A percentile compares a stretch with the other conserved stretches of the same genome.
Evolutionary conservation across 768 basidiomycete species (phyloP).

Genomic region (Serendipita sp.): DNA sequence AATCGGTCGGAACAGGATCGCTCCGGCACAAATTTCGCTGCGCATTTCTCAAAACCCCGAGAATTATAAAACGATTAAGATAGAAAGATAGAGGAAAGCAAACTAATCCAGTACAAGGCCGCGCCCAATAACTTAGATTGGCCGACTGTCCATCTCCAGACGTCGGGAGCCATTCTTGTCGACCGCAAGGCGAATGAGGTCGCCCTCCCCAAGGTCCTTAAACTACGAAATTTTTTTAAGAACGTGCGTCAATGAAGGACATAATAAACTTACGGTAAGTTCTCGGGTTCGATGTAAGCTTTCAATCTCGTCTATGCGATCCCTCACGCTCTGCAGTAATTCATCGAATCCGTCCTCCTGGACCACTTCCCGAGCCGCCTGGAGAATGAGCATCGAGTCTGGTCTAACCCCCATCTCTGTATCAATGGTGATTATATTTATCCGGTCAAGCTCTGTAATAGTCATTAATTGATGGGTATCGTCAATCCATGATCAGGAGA

Average conservation of each 20-base stretch:
- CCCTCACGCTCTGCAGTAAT: slow-evolving; percentile 52
- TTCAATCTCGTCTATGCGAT: slow-evolving; percentile 76
- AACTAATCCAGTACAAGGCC: no score
- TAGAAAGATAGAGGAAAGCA: no score
- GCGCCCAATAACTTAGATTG: no score
- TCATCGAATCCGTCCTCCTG: slow-evolving; percentile 67
- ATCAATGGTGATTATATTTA: slow-evolving; percentile 66
- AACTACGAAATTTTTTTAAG: slow-evolving; percentile 19
- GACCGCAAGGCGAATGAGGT: slow-evolving; percentile 32
- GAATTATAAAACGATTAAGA: no score
- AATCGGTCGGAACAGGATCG: no score
- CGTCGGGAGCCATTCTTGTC: slow-evolving; percentile 35
- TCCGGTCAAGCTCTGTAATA: slow-evolving; percentile 41
- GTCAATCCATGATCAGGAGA: not conserved
- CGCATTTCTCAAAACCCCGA: no score
- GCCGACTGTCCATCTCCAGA: no score
- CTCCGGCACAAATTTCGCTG: no score
- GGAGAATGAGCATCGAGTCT: slow-evolving; percentile 62
- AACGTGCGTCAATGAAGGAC: not conserved
- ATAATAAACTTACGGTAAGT: slow-evolving; percentile 38
- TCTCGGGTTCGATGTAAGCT: slow-evolving; percentile 65
- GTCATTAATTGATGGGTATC: not conserved
- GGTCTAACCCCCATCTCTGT: slow-evolving; percentile 61
- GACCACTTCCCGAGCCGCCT: slow-evolving; percentile 54
- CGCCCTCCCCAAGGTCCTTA: slow-evolving; percentile 26